A percentile compares a stretch with the other conserved stretches of the same genome.
Evolutionary conservation across 441 rosid genomes (phyloP).

Genomic region (Iberis amara): DNA sequence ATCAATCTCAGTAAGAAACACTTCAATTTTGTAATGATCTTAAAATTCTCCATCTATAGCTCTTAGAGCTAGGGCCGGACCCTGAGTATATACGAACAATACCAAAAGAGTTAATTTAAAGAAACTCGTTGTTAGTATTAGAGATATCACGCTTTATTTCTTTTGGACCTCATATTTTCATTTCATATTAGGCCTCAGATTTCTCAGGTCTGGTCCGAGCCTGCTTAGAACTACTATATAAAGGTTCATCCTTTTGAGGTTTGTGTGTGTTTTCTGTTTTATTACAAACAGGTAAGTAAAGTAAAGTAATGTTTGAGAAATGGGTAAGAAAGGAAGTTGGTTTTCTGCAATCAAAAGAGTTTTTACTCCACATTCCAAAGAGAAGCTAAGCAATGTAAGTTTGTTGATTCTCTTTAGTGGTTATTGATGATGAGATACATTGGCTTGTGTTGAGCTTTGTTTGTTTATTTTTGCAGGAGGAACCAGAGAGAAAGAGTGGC

Average conservation of each 20-base stretch:
- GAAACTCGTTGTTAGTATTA: too few relatives aligned
- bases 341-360: constrained; percentile 83
- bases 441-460: constrained; percentile 14
- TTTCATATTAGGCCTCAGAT: too few relatives aligned
- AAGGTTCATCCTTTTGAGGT: constrained; percentile 13
- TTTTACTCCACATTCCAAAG: constrained; percentile 64
- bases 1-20: constrained; percentile 10
- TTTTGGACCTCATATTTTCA: too few relatives aligned
- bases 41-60: constrained; percentile 18
- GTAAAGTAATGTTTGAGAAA: constrained; percentile 55
- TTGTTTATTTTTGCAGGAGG: constrained; percentile 42
- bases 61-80: too few relatives aligned
- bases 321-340: constrained; percentile 97
- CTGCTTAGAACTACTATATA: too few relatives aligned
- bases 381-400: constrained; percentile 55
- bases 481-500: constrained; percentile 50
- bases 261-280: constrained; percentile 16
- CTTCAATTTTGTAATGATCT: constrained; percentile 8
- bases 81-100: too few relatives aligned
- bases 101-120: too few relatives aligned
- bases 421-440: constrained; percentile 14
- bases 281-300: constrained; percentile 35
- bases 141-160: too few relatives aligned
- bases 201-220: too few relatives aligned
- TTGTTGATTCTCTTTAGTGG: background rate